Conservation (phyloP, 1,284 basidiomycete genomes). For the Ustilago vetiveriae region DNA sequence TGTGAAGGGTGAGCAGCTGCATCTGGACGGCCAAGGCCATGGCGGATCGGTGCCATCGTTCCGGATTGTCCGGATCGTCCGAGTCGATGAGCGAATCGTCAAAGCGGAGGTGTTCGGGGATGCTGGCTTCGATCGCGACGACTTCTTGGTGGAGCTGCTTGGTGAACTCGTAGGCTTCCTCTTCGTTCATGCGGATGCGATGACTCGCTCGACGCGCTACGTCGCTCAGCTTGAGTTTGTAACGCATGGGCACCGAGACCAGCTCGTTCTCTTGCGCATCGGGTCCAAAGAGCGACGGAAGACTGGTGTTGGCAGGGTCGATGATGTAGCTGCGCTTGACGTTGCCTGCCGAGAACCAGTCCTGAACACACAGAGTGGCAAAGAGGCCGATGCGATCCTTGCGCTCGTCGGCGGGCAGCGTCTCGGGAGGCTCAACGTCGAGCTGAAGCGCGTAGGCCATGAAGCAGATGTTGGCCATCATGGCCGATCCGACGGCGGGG, state of each 20-base stretch:
- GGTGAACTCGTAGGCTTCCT: constrained; percentile 50
- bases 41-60: constrained; percentile 31
- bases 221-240: constrained; percentile 42
- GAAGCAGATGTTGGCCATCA: constrained; percentile 45
- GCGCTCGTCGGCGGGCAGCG: constrained; percentile 42
- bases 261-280: constrained; percentile 40
- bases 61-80: constrained; percentile 22
- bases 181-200: constrained; percentile 44
- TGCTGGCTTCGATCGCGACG: constrained; percentile 32
- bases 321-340: constrained; percentile 47
- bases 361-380: constrained; percentile 37
- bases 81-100: constrained; percentile 46
- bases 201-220: constrained; percentile 48
- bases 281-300: constrained; percentile 44
- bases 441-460: constrained; percentile 53
- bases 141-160: constrained; percentile 55
- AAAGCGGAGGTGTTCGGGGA: constrained; percentile 44
- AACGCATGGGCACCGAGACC: constrained; percentile 29
- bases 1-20: constrained; percentile 47
- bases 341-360: constrained; percentile 52
- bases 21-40: constrained; percentile 35
- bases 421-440: constrained; percentile 52
- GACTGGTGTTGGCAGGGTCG: constrained; percentile 41
- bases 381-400: constrained; percentile 52
- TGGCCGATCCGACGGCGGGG: constrained; percentile 40